phyloP scores from a whole-genome alignment of 2,329 filamentous ascomycete species.

The Diaporthe longicolla region DNA sequence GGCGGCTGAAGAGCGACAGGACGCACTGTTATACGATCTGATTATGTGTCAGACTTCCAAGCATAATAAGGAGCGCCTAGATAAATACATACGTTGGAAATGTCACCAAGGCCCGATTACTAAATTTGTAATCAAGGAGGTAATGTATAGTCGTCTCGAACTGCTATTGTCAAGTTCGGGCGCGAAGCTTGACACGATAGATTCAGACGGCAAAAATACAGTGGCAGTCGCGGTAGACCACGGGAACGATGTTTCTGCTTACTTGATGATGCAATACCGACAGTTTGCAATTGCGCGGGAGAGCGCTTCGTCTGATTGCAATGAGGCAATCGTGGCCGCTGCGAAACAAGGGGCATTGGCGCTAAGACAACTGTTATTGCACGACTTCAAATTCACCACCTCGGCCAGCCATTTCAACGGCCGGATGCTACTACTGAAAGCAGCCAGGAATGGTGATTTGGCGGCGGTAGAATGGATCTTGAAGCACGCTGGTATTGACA shows the following conservation, averaged over 20 bases:
- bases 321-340: neutral
- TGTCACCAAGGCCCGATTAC: neutral
- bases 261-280: neutral
- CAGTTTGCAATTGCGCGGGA: too few species aligned
- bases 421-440: neutral
- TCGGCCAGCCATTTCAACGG: neutral
- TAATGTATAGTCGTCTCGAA: too few species aligned
- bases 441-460: neutral
- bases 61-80: neutral
- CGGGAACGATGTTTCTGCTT: neutral
- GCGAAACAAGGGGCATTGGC: neutral
- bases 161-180: neutral
- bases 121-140: neutral
- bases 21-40: neutral
- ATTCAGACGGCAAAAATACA: neutral
- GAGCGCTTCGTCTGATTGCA: too few species aligned
- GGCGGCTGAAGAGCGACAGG: neutral
- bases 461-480: neutral
- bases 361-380: neutral
- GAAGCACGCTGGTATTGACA: too few species aligned
- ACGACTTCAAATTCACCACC: too few species aligned
- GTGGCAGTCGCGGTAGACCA: neutral
- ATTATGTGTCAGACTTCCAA: neutral
- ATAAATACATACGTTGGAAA: neutral
- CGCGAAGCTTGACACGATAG: accelerated